These are phyloP conservation scores for Leishmania gerbilli DNA, from an alignment of 208 protist species.

Conservation along the genomic window DNA sequence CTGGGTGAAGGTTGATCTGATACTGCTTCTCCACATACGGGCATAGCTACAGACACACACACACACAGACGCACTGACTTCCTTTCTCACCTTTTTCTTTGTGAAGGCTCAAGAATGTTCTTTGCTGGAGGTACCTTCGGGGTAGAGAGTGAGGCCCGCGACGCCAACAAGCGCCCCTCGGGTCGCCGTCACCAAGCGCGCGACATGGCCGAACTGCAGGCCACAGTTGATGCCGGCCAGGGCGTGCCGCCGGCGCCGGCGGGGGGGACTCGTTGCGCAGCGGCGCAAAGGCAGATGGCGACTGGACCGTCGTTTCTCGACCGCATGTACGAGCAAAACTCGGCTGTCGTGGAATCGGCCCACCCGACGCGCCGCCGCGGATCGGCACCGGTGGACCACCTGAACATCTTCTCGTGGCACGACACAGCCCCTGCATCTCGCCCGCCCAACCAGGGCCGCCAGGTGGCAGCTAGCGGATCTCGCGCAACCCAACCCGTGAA, in stretches of 20 bases:
- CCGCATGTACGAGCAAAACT: constrained; percentile 45
- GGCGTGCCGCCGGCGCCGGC: background rate
- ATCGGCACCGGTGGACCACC: constrained; percentile 34
- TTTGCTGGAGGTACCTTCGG: constrained; percentile 43
- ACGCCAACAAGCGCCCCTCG: constrained; percentile 33
- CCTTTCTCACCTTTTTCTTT: background rate
- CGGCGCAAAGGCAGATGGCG: constrained; percentile 43
- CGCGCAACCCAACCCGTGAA: constrained; percentile 11
- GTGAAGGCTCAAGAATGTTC: constrained; percentile 12
- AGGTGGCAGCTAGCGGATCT: constrained; percentile 7
- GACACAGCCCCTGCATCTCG: constrained; percentile 1
- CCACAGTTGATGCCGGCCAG: background rate
- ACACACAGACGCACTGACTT: constrained; percentile 2
- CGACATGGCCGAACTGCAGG: constrained; percentile 50
- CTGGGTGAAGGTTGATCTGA: background rate
- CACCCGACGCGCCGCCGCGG: constrained; percentile 19
- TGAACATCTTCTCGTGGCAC: constrained; percentile 86
- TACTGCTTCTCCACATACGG: background rate
- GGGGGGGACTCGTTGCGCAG: constrained; percentile 13
- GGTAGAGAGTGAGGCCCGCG: constrained; percentile 50
- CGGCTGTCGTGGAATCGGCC: constrained; percentile 3
- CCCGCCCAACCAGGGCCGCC: background rate
- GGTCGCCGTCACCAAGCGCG: constrained; percentile 64
- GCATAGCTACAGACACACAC: constrained; percentile 10
- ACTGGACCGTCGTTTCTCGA: constrained; percentile 55